Evolutionary conservation across 169 alveolate species (phyloP).

Genomic region (Plasmodium vinckei): DNA sequence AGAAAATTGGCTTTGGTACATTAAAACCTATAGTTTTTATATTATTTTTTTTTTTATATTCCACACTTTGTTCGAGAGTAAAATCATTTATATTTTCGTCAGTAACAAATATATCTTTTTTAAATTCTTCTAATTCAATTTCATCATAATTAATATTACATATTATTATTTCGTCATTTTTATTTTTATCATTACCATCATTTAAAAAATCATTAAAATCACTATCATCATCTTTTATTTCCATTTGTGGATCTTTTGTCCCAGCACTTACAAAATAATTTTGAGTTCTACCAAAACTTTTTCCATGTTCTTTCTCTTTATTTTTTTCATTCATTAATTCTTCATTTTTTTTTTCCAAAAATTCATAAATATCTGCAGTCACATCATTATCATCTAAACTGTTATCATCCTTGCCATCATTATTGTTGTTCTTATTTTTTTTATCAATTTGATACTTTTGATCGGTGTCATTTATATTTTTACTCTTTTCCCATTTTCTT

Average conservation of each 20-base stretch:
- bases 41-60: conserved; percentile 68
- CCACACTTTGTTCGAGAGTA: conserved; percentile 71
- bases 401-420: not conserved
- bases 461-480: not conserved
- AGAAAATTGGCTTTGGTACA: conserved; percentile 63
- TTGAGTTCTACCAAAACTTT: not conserved
- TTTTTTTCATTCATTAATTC: conserved; percentile 15
- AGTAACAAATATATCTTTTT: conserved; percentile 48
- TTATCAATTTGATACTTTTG: not conserved
- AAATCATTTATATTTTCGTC: conserved; percentile 36
- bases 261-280: not conserved
- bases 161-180: conserved; percentile 12
- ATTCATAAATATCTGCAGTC: conserved; percentile 74
- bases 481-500: not conserved
- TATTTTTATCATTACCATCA: conserved; percentile 2
- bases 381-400: conserved; percentile 73
- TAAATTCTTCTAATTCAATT: conserved; percentile 18
- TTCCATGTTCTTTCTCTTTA: not conserved
- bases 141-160: conserved; percentile 39
- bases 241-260: not conserved
- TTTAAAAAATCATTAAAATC: conserved; percentile 11
- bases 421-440: not conserved
- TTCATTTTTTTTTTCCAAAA: conserved; percentile 51
- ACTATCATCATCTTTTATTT: not conserved
- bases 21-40: conserved; percentile 63